A percentile compares a stretch with the other conserved stretches of the same genome.
phyloP scores from a whole-genome alignment of 2,329 filamentous ascomycete species.

The Fusarium torreyae region DNA sequence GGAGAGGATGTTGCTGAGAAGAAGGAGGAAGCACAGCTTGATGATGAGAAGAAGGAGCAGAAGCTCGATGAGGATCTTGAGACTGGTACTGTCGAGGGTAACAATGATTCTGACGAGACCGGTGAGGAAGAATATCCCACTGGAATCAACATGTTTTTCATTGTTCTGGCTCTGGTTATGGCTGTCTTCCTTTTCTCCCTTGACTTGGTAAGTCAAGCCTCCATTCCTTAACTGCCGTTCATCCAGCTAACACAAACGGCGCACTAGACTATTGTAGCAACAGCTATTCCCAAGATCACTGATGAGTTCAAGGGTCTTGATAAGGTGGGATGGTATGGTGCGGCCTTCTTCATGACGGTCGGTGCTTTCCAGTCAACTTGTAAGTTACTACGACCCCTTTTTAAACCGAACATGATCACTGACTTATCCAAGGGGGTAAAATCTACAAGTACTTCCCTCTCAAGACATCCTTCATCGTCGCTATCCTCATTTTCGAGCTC shows the following conservation, averaged over 20 bases:
- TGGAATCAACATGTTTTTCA: constrained; percentile 58
- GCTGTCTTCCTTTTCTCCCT: constrained; percentile 66
- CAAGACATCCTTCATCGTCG: constrained; percentile 63
- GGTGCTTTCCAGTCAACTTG: constrained; percentile 62
- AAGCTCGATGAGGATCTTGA: constrained; percentile 41
- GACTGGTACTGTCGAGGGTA: constrained; percentile 40
- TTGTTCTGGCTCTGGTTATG: constrained; percentile 63
- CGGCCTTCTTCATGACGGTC: constrained; percentile 67
- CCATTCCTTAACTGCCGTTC: neutral
- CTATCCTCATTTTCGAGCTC: constrained; percentile 68
- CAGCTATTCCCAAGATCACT: constrained; percentile 70
- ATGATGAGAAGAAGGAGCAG: constrained; percentile 49
- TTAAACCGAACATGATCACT: constrained; percentile 10
- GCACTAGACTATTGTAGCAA: constrained; percentile 68
- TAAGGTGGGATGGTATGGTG: constrained; percentile 73
- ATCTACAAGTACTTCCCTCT: constrained; percentile 68
- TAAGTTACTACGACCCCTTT: constrained; percentile 46
- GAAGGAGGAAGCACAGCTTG: constrained; percentile 43
- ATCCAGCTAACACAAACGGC: constrained; percentile 10
- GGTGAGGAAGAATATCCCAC: constrained; percentile 57
- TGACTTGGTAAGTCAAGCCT: constrained; percentile 57
- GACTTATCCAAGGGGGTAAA: constrained; percentile 60
- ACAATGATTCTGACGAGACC: constrained; percentile 38
- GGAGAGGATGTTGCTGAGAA: constrained; percentile 51
- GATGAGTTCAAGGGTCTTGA: constrained; percentile 66